Base-by-base conservation (phyloP, 2,329 filamentous ascomycete genomes). In the Cordyceps pruinosa region DNA sequence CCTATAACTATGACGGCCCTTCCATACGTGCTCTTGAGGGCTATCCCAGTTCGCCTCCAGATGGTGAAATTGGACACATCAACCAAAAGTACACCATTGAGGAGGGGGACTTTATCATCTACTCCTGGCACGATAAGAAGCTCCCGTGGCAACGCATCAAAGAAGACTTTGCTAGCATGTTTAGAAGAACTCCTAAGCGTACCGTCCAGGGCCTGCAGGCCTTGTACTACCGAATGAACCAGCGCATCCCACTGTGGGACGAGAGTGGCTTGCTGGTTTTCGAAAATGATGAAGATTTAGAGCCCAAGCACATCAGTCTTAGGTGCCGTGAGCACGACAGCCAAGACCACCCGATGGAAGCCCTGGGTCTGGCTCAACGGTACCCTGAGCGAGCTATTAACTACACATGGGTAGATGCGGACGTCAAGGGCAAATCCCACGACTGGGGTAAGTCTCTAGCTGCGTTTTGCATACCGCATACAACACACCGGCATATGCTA, bases 341-440 rank as follows among this genome's bases (percentile, higher is more conserved):
- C 51, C 69, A 70, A 46, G 69, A 69, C 60, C 70, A 69, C 58
- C 69, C 70, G 19, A 66, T 66, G 63, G 69, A 72, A 56, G 70
- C 69, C 1, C 63, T 73, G 25, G 72, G 72, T 1, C 65, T 74
- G 12, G 71, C 68, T 1, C 72, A 73, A 54, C 69, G 77, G n/a
- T 79, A 75, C 57, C 77, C 77, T 2, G 76, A 79, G 57, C 70
- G 75, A 25, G 76, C 76, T 7, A 66, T 78, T 37, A 66, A 70
- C 35, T 79, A 79, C 62, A 52, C 64, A 5, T 79, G 77, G 77
- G 73, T 79, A 15, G 67, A 72, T 8, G 54, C 65, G 2, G 69
- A 73, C 47, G 61, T 73, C 50, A 75, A 75, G 62, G 59, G 63
- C 45, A 67, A 70, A 37, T 71, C 73, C 8, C 66, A 67, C 55